Evolutionary conservation across 139 green algal species (phyloP), one percentile per base, ranked within the genome.

Genomic region (Pseudopediastrum boryanum): DNA sequence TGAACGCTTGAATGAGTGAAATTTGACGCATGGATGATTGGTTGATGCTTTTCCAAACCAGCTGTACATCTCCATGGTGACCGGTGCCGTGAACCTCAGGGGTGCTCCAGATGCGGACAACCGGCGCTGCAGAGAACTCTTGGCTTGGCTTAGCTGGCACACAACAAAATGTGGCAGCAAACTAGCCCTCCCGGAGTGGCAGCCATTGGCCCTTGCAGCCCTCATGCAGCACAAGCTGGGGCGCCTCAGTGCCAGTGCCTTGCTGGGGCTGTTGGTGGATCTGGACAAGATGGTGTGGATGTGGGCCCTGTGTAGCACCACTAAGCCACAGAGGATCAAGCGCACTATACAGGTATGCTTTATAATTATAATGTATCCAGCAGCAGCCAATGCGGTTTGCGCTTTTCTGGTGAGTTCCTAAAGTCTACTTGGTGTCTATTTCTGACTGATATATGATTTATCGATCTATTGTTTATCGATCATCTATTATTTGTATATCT

Each of bases 221-320:
- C 46, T 56, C 13, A 56, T 56, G 46, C 46, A 56, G 46, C 46
- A 56, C 58, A 67, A 27, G n/a, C 58, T 35, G 8, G 21, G 19
- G 8, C 35, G 10, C 56, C 31, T 65, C 25, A n/a, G 21, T 10
- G 25, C 25, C 25, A 23, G 56, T 19, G 35, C 56, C 8, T n/a
- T 65, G 56, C 56, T 65, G 56, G 56, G 25, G 19, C 46, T 56
- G 46, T 16, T 56, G 46, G 46, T n/a, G 46, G 46, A 56, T 56
- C 13, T 56, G 46, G 46, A 56, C 46, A 12, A 16, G 46, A 12
- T 56, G 46, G 46, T 56, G 46, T 56, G 46, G 46, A 56, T 56
- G 46, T 56, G 46, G 56, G 35, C 56, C 8, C 21, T 38, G 56
- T 65, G 21, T n/a, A 8, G 19, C 19, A 38, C 25, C 10, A 10